Percentiles rank a stretch among this genome's conserved stretches.
phyloP scores from a whole-genome alignment of 1,284 basidiomycete genomes.

The Meripilus lineatus region DNA sequence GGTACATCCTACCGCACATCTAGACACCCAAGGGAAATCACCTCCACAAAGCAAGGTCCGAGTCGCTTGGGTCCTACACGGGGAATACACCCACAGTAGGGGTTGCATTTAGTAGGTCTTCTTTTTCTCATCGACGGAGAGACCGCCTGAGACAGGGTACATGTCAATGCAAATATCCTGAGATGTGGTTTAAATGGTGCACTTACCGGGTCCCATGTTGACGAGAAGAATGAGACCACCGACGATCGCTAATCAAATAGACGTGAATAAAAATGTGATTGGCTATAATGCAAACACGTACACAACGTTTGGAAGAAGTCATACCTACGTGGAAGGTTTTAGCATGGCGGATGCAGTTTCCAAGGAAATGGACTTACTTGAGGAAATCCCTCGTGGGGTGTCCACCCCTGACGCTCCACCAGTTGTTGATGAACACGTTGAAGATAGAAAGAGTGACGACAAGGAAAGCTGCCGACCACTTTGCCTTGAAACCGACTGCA shows the following conservation, averaged over 20 bases:
- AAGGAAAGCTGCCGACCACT: conserved; percentile 97
- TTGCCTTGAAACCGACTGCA: conserved; percentile 98
- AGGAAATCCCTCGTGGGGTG: conserved; percentile 98
- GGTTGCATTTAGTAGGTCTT: conserved; percentile 64
- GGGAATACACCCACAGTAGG: not conserved
- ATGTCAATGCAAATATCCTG: conserved; percentile 3
- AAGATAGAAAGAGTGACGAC: conserved; percentile 89
- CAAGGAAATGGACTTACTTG: conserved; percentile 52
- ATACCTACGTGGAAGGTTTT: conserved; percentile 44
- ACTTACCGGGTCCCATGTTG: conserved; percentile 89
- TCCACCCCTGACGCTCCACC: conserved; percentile 91
- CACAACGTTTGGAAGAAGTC: conserved; percentile 95
- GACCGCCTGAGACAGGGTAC: conserved; percentile 54
- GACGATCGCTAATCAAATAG: conserved; percentile 74
- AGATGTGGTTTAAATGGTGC: conserved; percentile 2
- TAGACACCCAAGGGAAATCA: too few relatives aligned
- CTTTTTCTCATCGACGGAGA: conserved; percentile 99
- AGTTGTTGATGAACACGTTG: conserved; percentile 99
- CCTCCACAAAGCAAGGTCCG: too few relatives aligned
- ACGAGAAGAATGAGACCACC: conserved; percentile 96
- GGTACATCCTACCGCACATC: too few relatives aligned
- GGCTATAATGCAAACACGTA: conserved; percentile 35
- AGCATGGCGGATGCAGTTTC: conserved; percentile 7
- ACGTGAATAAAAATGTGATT: conserved; percentile 3
- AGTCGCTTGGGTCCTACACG: too few relatives aligned